Conservation (phyloP, 306 rosid species). For the Hylodesmum podocarpum region DNA sequence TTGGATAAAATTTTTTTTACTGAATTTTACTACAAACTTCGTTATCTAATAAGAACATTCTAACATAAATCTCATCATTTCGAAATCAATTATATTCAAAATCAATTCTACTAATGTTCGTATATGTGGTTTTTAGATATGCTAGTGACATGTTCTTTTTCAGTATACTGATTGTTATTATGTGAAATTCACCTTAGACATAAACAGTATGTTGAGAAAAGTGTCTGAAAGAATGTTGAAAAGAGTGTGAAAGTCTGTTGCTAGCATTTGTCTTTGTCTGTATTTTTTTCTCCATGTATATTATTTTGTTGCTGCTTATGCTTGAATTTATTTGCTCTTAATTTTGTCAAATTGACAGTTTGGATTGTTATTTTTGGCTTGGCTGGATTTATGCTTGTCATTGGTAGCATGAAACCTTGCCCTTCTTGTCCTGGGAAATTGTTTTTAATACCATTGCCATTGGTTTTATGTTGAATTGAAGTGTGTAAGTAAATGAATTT, state of each 20-base stretch:
- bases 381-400: neutral
- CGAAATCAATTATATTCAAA: too few species aligned
- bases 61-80: too few species aligned
- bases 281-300: neutral
- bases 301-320: constrained; percentile 3
- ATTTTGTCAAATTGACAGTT: neutral
- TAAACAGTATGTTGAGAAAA: neutral
- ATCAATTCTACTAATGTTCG: too few species aligned
- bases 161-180: neutral
- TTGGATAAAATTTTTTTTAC: too few species aligned
- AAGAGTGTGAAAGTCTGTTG: neutral
- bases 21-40: too few species aligned
- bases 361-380: neutral
- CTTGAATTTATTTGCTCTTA: constrained; percentile 20
- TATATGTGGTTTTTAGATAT: neutral
- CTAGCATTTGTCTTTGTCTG: neutral
- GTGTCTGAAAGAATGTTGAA: neutral
- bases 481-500: neutral
- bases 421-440: neutral
- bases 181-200: neutral
- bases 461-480: constrained; percentile 7
- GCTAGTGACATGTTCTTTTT: neutral
- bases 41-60: too few species aligned
- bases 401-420: neutral
- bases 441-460: neutral